Base-by-base conservation (phyloP, 352 stramenopile species). In the Achlya hypogyna region DNA sequence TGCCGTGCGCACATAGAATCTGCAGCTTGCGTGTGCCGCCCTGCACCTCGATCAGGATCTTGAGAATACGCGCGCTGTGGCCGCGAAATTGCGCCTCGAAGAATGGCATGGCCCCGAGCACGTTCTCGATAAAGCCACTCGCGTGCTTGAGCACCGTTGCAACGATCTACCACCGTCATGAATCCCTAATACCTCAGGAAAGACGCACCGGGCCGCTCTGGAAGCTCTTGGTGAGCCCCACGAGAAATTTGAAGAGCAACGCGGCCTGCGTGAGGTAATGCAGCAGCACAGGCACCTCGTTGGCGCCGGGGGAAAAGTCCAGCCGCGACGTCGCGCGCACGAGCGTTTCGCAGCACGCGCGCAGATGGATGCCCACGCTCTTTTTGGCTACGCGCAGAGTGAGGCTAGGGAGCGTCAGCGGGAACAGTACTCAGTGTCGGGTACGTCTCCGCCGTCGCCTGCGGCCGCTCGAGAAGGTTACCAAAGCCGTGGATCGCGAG, bases 171-270 rank as follows among this genome's bases (percentile, higher is more conserved):
- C 12, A 40, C 23, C 25, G 12, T 53, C 35, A 58, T 53, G n/a
- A 2, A 23, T 51, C 3, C 14, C 22, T 43, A 65, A 18, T 10
- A 63, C 28, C 12, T 9, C 58, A 9, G 28, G 6, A 62, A 25
- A 62, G 32, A 65, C 34, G n/a, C 25, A 69, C 63, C 60, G 69
- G 72, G 2, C 75, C 62, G 43, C 78, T 82, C 35, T 82, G 78
- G 65, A 79, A 87, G 60, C 74, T 79, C 66, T 83, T 84, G 0
- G 80, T 86, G 23, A 88, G 69, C 2, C 67, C 75, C 6, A 88
- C 78, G 3, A 88, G 76, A 20, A 88, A 35, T 71, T 86, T 80
- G 43, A 88, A 87, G 32, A 88, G 60, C 34, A 88, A 65, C 62
- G 82, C 73, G 3, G 72, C 71, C 47, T 87, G 78, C 1, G 53